phyloP scores from a whole-genome alignment of 768 basidiomycete genomes.

The Amanita polypyramis region DNA sequence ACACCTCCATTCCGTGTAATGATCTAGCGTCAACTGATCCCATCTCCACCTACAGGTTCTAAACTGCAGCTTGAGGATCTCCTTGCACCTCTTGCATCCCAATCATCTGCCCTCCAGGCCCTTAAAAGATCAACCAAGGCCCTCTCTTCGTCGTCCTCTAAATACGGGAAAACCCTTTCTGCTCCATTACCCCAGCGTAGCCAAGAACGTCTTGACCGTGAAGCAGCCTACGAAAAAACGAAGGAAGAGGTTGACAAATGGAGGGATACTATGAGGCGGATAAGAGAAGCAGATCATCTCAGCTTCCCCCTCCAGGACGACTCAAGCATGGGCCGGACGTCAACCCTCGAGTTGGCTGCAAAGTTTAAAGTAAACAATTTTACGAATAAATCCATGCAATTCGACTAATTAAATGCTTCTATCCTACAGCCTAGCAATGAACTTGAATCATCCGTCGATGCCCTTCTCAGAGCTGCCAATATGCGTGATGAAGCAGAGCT shows the following conservation, averaged over 20 bases:
- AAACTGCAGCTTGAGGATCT: constrained; percentile 67
- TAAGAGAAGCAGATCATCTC: constrained; percentile 86
- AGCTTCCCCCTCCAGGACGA: constrained; percentile 78
- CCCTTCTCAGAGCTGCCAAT: constrained; percentile 71
- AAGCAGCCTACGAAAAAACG: constrained; percentile 91
- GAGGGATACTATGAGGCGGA: constrained; percentile 84
- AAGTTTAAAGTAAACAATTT: constrained; percentile 63
- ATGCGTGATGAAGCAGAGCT: constrained; percentile 69
- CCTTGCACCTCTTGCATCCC: constrained; percentile 57
- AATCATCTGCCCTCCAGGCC: constrained; percentile 51
- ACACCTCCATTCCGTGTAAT: constrained; percentile 6
- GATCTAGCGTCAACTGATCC: constrained; percentile 1
- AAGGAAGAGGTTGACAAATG: constrained; percentile 91
- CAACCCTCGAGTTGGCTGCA: constrained; percentile 66
- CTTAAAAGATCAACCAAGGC: constrained; percentile 64
- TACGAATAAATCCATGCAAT: neutral
- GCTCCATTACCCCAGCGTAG: constrained; percentile 81
- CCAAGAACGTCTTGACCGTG: constrained; percentile 84
- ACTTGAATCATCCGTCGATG: constrained; percentile 77
- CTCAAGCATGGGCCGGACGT: constrained; percentile 33
- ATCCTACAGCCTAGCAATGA: constrained; percentile 61
- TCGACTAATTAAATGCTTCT: neutral
- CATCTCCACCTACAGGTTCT: constrained; percentile 22
- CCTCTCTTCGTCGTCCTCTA: constrained; percentile 39
- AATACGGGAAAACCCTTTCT: constrained; percentile 51